Conservation (phyloP, 106 monocot species). For the Posidonia australis region DNA sequence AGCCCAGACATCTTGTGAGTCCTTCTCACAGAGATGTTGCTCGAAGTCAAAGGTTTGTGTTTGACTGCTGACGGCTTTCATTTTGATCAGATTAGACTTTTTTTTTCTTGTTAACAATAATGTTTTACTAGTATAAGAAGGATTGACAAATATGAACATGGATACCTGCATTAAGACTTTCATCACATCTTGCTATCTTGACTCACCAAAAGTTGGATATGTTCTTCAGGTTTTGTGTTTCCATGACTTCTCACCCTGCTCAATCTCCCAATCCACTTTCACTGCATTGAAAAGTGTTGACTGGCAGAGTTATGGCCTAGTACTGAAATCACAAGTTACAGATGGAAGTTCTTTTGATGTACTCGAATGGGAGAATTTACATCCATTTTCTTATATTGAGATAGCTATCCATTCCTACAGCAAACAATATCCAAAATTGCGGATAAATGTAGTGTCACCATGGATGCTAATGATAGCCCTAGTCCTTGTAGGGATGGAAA, state of each 20-base stretch:
- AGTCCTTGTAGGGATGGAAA: too few relatives aligned
- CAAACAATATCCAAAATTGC: slow-evolving; percentile 41
- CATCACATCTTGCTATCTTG: too few relatives aligned
- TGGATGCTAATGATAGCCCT: too few relatives aligned
- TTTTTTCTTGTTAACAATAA: too few relatives aligned
- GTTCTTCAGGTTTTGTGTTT: slow-evolving; percentile 56
- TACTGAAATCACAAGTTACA: slow-evolving; percentile 25
- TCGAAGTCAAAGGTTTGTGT: slow-evolving; percentile 7
- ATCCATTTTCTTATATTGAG: slow-evolving; percentile 34
- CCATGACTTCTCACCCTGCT: slow-evolving; percentile 43
- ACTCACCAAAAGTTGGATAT: not conserved
- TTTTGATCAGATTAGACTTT: too few relatives aligned
- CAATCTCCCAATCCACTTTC: slow-evolving; percentile 24
- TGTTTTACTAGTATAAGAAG: too few relatives aligned
- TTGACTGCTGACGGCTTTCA: not conserved
- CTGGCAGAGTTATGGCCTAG: slow-evolving; percentile 69
- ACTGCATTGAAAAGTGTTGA: slow-evolving; percentile 38
- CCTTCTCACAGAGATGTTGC: not conserved
- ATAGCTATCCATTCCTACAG: slow-evolving; percentile 60
- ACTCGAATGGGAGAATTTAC: slow-evolving; percentile 52
- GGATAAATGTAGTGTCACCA: not conserved
- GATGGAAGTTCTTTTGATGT: slow-evolving; percentile 28
- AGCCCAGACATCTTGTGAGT: not conserved
- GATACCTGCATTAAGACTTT: too few relatives aligned
- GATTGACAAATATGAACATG: too few relatives aligned